Base-by-base conservation (phyloP, 176 grass and related monocot species). In the Hordeum vulgare region DNA sequence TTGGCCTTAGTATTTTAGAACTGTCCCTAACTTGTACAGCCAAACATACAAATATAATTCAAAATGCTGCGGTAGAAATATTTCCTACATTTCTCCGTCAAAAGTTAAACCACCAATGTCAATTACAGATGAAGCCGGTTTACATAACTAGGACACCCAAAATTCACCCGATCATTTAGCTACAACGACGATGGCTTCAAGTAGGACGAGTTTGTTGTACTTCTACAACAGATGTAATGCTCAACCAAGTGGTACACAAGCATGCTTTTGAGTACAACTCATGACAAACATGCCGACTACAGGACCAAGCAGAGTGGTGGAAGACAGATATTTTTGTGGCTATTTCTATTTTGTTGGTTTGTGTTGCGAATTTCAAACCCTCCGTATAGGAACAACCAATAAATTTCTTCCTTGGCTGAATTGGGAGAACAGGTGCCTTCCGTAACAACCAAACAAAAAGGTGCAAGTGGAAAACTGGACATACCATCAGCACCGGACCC, bases 401-500 rank as follows among this genome's bases (percentile, higher is more conserved):
- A 72, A 33, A 44, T 72, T 36, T 7, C 21, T 54, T 68, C 63
- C 17, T 81, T 29, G 7, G 72, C 9, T 82, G 23, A 72, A 72
- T 44, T 5, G 6, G 35, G 6, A 10, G 11, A 31, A 71, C 36
- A 9, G 54, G 3, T 73, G 70, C 70, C 23, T 33, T 72, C 18
- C 11, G 7, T 15, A 44, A 21, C 15, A 53, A 26, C 4, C 5
- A 21, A 65, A 65, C 15, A 12, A 54, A 67, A 29, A 40, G 57
- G 1, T 63, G 21, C 18, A 33, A 33, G 71, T 33, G 23, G 18
- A 15, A 74, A 83, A 68, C 7, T 44, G 47, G 63, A 75, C 93
- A 34, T 96, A 99, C 96, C 96, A 42, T 99, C 96, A 40, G 93
- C 91, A 67, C 93, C 93, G 0, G 96, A 95, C 51, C 91, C 96